Conservation (phyloP, 306 rosid genomes). For the Fragaria ananassa region DNA sequence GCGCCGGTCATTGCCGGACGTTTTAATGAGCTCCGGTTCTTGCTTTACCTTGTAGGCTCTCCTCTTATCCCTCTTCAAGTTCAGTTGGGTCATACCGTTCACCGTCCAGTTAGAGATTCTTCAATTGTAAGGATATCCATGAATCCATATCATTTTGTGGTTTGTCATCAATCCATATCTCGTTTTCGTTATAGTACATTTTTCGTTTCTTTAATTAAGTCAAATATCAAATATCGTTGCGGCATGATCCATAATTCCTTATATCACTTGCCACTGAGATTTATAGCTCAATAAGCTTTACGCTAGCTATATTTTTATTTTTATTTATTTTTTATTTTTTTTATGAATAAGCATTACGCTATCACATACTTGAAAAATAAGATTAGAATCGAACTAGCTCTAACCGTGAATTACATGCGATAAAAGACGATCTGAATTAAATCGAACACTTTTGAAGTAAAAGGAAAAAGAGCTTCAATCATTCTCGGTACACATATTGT, state of each 20-base stretch:
- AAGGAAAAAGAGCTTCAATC: neutral
- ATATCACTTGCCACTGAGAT: neutral
- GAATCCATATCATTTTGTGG: constrained; percentile 3
- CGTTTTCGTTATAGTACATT: neutral
- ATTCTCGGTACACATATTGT: neutral
- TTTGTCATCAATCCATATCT: neutral
- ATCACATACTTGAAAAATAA: neutral
- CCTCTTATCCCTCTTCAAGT: constrained; percentile 96
- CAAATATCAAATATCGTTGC: too few relatives aligned
- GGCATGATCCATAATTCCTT: neutral
- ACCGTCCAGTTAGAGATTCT: constrained; percentile 77
- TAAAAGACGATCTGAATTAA: neutral
- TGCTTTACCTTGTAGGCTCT: constrained; percentile 92
- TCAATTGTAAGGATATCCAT: constrained; percentile 59
- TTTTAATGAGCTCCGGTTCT: constrained; percentile 70
- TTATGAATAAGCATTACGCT: neutral
- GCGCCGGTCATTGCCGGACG: constrained; percentile 62
- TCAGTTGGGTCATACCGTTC: constrained; percentile 67
- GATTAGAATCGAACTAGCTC: neutral
- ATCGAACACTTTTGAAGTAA: neutral
- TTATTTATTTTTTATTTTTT: too few relatives aligned
- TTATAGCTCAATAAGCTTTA: neutral
- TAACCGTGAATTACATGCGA: neutral
- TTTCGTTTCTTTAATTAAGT: neutral
- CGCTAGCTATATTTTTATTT: too few relatives aligned